Evolutionary conservation across 805 yeast species (phyloP).

Genomic region (Debaryomyces castellii): DNA sequence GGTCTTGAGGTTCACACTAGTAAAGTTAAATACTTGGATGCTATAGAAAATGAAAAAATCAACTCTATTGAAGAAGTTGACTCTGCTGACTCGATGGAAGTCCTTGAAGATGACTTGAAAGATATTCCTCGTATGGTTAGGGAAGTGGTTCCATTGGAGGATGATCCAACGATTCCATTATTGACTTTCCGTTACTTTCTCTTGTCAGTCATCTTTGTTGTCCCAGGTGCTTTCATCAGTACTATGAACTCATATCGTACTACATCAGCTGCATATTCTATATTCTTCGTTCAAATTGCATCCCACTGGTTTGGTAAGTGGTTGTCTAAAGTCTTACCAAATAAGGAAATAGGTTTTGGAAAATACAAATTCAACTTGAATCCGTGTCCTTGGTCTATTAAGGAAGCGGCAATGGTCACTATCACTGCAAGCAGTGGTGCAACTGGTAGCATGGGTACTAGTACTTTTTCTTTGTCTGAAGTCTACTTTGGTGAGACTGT

Average conservation of each 20-base stretch:
- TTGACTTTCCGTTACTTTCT: constrained; percentile 36
- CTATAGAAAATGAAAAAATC: background rate
- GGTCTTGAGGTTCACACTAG: background rate
- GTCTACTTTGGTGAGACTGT: constrained; percentile 40
- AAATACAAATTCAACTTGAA: constrained; percentile 31
- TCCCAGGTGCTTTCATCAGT: constrained; percentile 44
- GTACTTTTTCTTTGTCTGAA: constrained; percentile 47
- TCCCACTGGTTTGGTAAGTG: constrained; percentile 48
- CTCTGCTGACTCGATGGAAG: constrained; percentile 3
- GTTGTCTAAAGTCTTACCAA: constrained; percentile 43
- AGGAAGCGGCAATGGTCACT: constrained; percentile 53
- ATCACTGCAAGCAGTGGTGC: constrained; percentile 54
- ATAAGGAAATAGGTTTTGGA: constrained; percentile 17
- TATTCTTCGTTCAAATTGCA: constrained; percentile 51
- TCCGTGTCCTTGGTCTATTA: constrained; percentile 58
- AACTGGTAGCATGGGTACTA: constrained; percentile 51
- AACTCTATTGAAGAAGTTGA: constrained; percentile 3
- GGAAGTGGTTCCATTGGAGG: constrained; percentile 38
- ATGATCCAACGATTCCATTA: constrained; percentile 39
- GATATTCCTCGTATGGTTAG: constrained; percentile 31
- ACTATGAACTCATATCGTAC: constrained; percentile 44
- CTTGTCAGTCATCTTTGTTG: constrained; percentile 31
- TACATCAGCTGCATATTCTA: constrained; percentile 50
- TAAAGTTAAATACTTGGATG: background rate
- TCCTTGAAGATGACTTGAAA: constrained; percentile 17